Base-by-base conservation (phyloP, 768 basidiomycete genomes). In the Tephrocybe rancida region DNA sequence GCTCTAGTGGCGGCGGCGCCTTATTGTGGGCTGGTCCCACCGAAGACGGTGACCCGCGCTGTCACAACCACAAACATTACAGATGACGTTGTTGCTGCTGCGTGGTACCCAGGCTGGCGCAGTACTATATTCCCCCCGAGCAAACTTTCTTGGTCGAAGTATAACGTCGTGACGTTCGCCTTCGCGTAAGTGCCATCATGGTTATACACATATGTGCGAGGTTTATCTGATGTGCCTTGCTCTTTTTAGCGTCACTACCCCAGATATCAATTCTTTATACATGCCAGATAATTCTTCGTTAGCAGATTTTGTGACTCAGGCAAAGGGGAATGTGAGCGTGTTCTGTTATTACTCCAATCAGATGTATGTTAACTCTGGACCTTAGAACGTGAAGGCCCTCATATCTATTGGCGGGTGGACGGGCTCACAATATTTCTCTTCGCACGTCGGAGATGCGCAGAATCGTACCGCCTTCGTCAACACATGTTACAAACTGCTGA, bases 401-500 rank as follows among this genome's bases (percentile, higher is more conserved):
- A 54, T 88, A 25, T 81, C 84, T 0, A 72, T 92, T 16, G 90
- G 90, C 25, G 90, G 90, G 21, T 91, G 87, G 86, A 75, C 70
- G 3, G 90, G 89, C 4, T 77, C 83, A 2, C 65, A 57, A 24
- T 88, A 74, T 66, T 91, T 83, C 65, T 90, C 88, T 1, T 71
- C 81, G 5, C 72, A 76, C 14, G 80, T 91, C 11, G 81, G 77
- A 3, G 83, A 78, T 4, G 66, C 81, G 0, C 67, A 65, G 38
- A 88, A 85, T 57, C 77, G 87, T 16, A 83, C 84, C 3, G 71
- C 74, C 3, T 90, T 92, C 56, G 83, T 84, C n/a, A 69, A 81
- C n/a, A 78, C 87, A 0, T 69, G 88, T 11, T 64, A 74, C 1
- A 64, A 67, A 9, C 68, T 90, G 9, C 82, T 75, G 2, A 56